A percentile compares a stretch with the other conserved stretches of the same genome.
Evolutionary conservation across 768 basidiomycete species (phyloP).

Genomic region (Mycena rebaudengoi): DNA sequence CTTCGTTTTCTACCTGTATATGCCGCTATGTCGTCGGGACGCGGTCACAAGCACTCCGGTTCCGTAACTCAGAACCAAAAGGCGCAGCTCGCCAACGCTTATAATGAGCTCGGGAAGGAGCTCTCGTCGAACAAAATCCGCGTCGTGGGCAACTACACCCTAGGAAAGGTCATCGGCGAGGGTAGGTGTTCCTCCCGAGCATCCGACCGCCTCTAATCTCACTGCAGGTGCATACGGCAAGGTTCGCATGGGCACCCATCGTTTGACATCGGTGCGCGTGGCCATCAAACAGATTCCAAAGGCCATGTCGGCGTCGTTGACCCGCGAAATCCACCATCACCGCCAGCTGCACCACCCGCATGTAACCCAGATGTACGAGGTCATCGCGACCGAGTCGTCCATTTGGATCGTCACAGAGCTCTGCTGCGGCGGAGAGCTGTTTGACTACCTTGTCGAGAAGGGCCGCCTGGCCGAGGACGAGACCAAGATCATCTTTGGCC

Average conservation of each 20-base stretch:
- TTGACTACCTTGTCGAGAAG: conserved; percentile 97
- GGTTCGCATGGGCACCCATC: conserved; percentile 93
- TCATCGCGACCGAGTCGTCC: conserved; percentile 93
- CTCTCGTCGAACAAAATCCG: conserved; percentile 90
- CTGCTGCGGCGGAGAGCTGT: conserved; percentile 96
- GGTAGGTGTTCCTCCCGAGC: conserved; percentile 55
- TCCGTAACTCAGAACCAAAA: conserved; percentile 80
- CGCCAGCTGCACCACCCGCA: conserved; percentile 96
- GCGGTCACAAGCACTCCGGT: conserved; percentile 67
- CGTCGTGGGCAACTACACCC: conserved; percentile 93
- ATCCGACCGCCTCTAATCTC: conserved; percentile 25
- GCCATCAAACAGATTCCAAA: conserved; percentile 99
- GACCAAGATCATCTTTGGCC: conserved; percentile 90
- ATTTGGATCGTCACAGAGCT: conserved; percentile 99
- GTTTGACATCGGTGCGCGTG: conserved; percentile 89
- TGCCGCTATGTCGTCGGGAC: conserved; percentile 57
- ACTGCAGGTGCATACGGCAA: conserved; percentile 90
- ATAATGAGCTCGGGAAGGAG: conserved; percentile 97
- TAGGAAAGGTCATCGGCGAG: conserved; percentile 95
- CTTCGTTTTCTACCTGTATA: conserved; percentile 38
- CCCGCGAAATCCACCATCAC: conserved; percentile 98
- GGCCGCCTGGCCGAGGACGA: conserved; percentile 88
- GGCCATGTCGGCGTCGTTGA: conserved; percentile 87
- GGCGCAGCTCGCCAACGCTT: conserved; percentile 92
- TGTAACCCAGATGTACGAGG: conserved; percentile 95